These are phyloP conservation scores for Nelumbo lutea DNA, from an alignment of 164 flowering plant genomes.

Conservation along the genomic window DNA sequence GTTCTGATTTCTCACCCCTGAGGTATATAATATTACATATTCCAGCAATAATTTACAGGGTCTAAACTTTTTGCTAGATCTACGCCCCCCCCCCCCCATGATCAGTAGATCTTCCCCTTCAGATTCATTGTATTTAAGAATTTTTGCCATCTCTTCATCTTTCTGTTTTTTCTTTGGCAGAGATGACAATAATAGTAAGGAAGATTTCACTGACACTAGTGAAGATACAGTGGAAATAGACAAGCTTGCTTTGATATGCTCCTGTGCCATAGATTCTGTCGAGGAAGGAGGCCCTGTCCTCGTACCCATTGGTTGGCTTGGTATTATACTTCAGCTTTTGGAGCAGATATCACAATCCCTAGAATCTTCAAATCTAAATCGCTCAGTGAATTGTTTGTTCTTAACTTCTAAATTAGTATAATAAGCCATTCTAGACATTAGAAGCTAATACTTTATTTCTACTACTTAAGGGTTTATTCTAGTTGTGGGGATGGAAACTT, in stretches of 20 bases:
- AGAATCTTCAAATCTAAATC: slow-evolving; percentile 41
- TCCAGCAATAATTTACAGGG: background rate
- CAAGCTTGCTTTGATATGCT: slow-evolving; percentile 64
- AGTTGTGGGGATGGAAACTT: too few relatives aligned
- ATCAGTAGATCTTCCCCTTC: too few relatives aligned
- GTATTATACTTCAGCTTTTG: slow-evolving; percentile 58
- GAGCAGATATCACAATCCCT: slow-evolving; percentile 52
- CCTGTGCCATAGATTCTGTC: slow-evolving; percentile 55
- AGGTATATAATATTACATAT: slow-evolving; percentile 13
- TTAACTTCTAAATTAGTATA: too few relatives aligned
- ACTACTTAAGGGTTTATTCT: too few relatives aligned
- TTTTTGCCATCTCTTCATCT: too few relatives aligned
- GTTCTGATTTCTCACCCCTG: slow-evolving; percentile 4
- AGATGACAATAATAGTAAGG: slow-evolving; percentile 13
- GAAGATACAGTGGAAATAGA: slow-evolving; percentile 61
- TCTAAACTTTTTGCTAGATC: too few relatives aligned
- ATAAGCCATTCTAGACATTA: too few relatives aligned
- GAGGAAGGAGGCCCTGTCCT: slow-evolving; percentile 81
- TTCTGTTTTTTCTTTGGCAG: slow-evolving; percentile 15
- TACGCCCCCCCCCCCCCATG: too few relatives aligned
- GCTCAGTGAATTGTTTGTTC: too few relatives aligned
- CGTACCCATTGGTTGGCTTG: slow-evolving; percentile 61
- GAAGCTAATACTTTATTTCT: too few relatives aligned
- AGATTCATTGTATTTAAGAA: too few relatives aligned
- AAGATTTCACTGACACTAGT: slow-evolving; percentile 24